These are phyloP conservation scores for Fusarium secorum DNA, from an alignment of 2,329 filamentous ascomycete species.

Conservation along the genomic window DNA sequence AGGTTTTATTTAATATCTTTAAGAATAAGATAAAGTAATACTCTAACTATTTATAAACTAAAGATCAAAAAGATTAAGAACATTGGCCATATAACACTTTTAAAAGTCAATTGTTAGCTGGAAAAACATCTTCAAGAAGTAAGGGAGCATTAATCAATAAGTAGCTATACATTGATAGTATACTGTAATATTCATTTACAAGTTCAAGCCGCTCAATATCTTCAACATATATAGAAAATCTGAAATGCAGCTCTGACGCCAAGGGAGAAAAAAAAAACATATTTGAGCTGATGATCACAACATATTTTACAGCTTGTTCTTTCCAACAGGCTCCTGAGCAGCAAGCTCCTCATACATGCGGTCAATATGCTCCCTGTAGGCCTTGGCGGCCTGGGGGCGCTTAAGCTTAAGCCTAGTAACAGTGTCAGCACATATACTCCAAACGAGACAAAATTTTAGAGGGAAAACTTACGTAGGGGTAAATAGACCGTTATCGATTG, in stretches of 20 bases:
- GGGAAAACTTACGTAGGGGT: conserved; percentile 78
- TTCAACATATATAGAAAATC: conserved; percentile 1
- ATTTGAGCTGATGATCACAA: not conserved
- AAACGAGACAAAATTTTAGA: not conserved
- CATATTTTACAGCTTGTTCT: conserved; percentile 39
- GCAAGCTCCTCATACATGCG: conserved; percentile 64
- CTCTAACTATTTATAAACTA: not conserved
- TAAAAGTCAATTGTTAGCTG: not conserved
- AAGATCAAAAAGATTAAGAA: too few relatives aligned
- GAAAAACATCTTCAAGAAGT: not conserved
- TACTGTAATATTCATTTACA: conserved; percentile 23
- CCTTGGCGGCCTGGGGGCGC: conserved; percentile 63
- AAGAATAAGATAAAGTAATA: not conserved
- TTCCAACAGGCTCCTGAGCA: conserved; percentile 20
- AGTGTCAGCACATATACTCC: conserved; percentile 14
- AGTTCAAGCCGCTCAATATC: conserved; percentile 12
- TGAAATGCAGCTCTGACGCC: conserved; percentile 9
- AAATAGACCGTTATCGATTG: conserved; percentile 88
- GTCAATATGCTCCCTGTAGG: conserved; percentile 61
- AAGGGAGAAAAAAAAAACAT: not conserved
- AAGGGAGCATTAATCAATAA: not conserved
- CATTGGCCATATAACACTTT: too few relatives aligned
- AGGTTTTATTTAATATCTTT: not conserved
- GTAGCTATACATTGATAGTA: not conserved
- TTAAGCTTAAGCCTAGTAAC: conserved; percentile 64